Percentiles rank a stretch among this genome's conserved stretches.
phyloP scores from a whole-genome alignment of 2,329 filamentous ascomycete species.

The Aspergillus brasiliensis region DNA sequence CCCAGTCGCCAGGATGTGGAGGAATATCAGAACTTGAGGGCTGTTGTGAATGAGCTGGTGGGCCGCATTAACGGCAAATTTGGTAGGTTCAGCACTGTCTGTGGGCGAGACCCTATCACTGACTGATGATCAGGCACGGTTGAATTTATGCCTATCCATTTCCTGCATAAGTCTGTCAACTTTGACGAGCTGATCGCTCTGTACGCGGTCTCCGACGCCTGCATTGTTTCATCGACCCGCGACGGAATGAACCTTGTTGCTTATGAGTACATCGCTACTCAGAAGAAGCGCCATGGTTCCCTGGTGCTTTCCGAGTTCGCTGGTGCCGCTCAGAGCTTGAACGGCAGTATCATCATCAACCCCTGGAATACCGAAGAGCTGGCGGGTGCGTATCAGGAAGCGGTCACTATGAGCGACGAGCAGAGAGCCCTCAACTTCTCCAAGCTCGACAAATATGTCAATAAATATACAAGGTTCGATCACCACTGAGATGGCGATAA shows the following conservation, averaged over 20 bases:
- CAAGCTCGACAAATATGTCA: constrained; percentile 92
- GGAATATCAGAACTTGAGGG: constrained; percentile 94
- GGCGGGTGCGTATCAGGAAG: constrained; percentile 88
- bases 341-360: constrained; percentile 91
- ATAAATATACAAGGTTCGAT: constrained; percentile 83
- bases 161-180: constrained; percentile 92
- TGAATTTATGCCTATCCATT: constrained; percentile 99
- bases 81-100: constrained; percentile 15
- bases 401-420: constrained; percentile 94
- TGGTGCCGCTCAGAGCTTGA: constrained; percentile 90
- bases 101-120: constrained; percentile 9
- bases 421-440: constrained; percentile 83
- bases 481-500: neutral
- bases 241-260: constrained; percentile 99
- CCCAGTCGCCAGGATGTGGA: constrained; percentile 94
- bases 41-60: constrained; percentile 94
- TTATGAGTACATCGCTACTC: constrained; percentile 96
- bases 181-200: constrained; percentile 94
- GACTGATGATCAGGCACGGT: constrained; percentile 66
- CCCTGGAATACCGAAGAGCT: constrained; percentile 98
- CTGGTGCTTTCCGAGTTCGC: constrained; percentile 97
- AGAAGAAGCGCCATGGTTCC: constrained; percentile 84
- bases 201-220: constrained; percentile 89
- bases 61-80: constrained; percentile 89
- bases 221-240: constrained; percentile 89